Evolutionary conservation across 2,329 filamentous ascomycete genomes (phyloP).

Genomic region (Arthrobotrys musiformis): DNA sequence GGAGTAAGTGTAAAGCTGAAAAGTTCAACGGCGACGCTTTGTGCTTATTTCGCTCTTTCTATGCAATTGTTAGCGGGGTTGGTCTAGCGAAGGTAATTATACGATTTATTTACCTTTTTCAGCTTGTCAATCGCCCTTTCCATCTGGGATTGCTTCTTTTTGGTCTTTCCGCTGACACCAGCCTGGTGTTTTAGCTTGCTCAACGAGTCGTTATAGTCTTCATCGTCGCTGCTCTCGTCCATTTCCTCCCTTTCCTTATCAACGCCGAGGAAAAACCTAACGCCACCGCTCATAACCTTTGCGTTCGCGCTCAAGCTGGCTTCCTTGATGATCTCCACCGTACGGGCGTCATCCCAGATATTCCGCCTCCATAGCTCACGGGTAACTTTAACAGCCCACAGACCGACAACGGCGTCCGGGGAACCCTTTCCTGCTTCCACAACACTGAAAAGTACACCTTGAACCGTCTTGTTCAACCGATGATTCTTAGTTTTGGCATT

Average conservation of each 20-base stretch:
- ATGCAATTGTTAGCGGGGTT: constrained; percentile 12
- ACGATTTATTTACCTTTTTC: constrained; percentile 67
- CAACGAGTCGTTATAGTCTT: constrained; percentile 65
- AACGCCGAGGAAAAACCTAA: constrained; percentile 93
- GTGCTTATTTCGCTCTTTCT: constrained; percentile 84
- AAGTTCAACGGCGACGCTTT: constrained; percentile 92
- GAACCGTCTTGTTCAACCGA: constrained; percentile 89
- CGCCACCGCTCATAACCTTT: constrained; percentile 87
- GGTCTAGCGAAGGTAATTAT: not conserved
- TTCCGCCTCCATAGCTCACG: constrained; percentile 96
- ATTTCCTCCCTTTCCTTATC: constrained; percentile 95
- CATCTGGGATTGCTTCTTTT: constrained; percentile 82
- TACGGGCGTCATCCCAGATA: constrained; percentile 92
- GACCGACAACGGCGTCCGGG: constrained; percentile 79
- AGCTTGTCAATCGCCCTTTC: constrained; percentile 84
- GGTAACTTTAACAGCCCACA: constrained; percentile 97
- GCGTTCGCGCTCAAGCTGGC: constrained; percentile 88
- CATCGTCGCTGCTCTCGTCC: constrained; percentile 87
- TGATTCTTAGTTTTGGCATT: constrained; percentile 92
- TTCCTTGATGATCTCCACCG: constrained; percentile 98
- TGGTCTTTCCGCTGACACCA: constrained; percentile 95
- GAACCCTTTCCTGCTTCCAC: constrained; percentile 71
- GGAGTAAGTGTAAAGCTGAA: constrained; percentile 89
- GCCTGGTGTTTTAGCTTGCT: constrained; percentile 81
- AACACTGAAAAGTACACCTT: constrained; percentile 91